Evolutionary conservation across 768 basidiomycete genomes (phyloP).

Genomic region (Leccinum variicolor): DNA sequence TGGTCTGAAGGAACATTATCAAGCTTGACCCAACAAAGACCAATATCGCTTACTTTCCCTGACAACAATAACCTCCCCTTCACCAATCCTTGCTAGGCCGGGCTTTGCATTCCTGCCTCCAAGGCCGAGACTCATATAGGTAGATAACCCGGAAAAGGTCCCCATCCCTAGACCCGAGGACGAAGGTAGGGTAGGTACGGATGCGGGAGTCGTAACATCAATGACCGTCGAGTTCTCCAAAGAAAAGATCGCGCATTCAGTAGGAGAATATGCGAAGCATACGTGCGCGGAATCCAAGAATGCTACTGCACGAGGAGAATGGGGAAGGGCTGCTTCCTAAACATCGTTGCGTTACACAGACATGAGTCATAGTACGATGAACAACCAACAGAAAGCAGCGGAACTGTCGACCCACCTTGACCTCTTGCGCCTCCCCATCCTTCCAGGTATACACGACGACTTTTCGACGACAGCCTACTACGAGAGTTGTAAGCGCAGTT

Average conservation of each 20-base stretch:
- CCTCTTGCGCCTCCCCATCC: constrained; percentile 74
- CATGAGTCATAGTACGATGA: not conserved
- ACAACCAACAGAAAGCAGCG: not conserved
- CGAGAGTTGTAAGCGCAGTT: constrained; percentile 67
- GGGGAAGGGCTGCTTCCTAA: constrained; percentile 80
- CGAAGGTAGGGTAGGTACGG: constrained; percentile 31
- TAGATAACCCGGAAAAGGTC: constrained; percentile 71
- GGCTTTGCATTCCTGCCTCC: constrained; percentile 69
- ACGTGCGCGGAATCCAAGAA: constrained; percentile 62
- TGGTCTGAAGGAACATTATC: constrained; percentile 44
- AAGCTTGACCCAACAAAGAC: not conserved
- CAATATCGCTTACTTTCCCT: constrained; percentile 67
- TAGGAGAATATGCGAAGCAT: constrained; percentile 78
- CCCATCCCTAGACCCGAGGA: constrained; percentile 47
- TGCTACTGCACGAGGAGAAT: constrained; percentile 82
- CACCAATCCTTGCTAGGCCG: constrained; percentile 49
- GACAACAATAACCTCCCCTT: constrained; percentile 64
- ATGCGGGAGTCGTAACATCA: constrained; percentile 49
- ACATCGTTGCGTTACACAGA: not conserved
- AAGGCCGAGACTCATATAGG: constrained; percentile 82
- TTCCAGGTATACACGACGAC: constrained; percentile 84
- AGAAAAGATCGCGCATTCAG: constrained; percentile 63
- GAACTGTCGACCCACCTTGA: constrained; percentile 48
- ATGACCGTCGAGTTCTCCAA: constrained; percentile 54
- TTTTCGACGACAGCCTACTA: constrained; percentile 83